Evolutionary conservation across 1,284 basidiomycete genomes (phyloP), one percentile per base, ranked within the genome.

Genomic region (Mixia osmundae): DNA sequence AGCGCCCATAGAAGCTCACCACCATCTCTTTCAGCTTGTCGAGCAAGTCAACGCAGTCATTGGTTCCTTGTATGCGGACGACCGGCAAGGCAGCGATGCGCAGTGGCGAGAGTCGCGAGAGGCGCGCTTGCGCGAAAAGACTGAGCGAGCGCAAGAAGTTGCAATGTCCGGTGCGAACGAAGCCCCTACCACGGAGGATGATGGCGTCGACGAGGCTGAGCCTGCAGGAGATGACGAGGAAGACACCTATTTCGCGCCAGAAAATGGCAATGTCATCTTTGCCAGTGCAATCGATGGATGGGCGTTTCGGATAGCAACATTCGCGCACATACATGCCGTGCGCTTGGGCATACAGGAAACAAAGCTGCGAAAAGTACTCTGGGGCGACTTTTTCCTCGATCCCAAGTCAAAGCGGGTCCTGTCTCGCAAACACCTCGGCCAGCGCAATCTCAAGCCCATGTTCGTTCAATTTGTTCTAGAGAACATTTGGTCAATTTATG

Each of bases 11-110:
- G 91, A 97, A 54, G 89, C 85, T 4, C 83, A 97, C 53, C 79
- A 91, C 49, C 89, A 95, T 50, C 70, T 99, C 16, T 65, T 72
- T 2, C 76, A 83, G 35, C 65, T 97, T 15, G 80, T 99, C 44
- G 91, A 97, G 56, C 82, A 94, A 52, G 89, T 94, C 20, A 99
- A 97, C 52, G 91, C 87, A 0, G 80, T 97, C 40, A 89, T 95
- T 74, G 91, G 91, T 0, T 72, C 71, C 35, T 91, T 95, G 59
- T 97, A 87, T 51, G 83, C 85, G 1, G 70, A 75, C 1, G 89
- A 94, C 44, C 64, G 89, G n/a, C 91, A 97, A 83, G 80, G 85
- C 45, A 85, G 95, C 48, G 87, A 95, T 58, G 58, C 83, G 27
- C 66, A 82, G 14, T 91, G 89, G 82, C 66, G 76, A 47, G 87